Base-by-base conservation (phyloP, 2,329 filamentous ascomycete genomes). In the Pyricularia sp. region DNA sequence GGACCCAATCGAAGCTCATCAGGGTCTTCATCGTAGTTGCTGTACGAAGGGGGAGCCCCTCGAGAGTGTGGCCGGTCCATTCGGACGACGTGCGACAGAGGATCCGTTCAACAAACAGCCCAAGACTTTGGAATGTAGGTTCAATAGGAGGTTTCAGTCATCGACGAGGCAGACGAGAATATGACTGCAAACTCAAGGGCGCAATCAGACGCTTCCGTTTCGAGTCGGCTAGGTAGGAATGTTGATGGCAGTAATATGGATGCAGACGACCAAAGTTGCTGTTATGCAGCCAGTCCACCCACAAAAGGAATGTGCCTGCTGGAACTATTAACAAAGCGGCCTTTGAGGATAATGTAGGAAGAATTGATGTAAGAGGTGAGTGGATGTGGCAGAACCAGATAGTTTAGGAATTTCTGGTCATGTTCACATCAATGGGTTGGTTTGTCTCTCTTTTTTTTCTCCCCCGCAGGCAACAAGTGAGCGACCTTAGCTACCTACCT, bases 21-120 rank as follows among this genome's bases (percentile, higher is more conserved):
- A 69, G 79, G 74, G 30, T 84, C 82, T 64, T 84, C 82, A 70
- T 83, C 80, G 71, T 88, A 87, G 64, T 30, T 44, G 68, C 77
- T 78, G 70, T 87, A 88, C 68, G 84, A 82, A 35, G 72, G 70
- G 60, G 84, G 84, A 66, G 63, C 49, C 26, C 28, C 63, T 68
- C 79, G 76, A 40, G 78, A 79, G 70, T 76, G 79, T 71, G 79
- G 78, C 60, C 77, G 76, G 70, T 82, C 80, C 82, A 84, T 84
- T 64, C 62, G 68, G 69, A 59, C 64, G 55, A 63, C 12, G 24
- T 28, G 24, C 55, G 19, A 59, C 55, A 12, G 55, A 26, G 3
- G 26, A 16, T 26, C 24, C 22, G 53, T 26, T 28, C 16, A 28
- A 26, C 55, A 28, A 59, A 59, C 13, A 19, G 55, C 28, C 3